Conservation (phyloP, 2,329 filamentous ascomycete species). For the Colletotrichum limetticola region DNA sequence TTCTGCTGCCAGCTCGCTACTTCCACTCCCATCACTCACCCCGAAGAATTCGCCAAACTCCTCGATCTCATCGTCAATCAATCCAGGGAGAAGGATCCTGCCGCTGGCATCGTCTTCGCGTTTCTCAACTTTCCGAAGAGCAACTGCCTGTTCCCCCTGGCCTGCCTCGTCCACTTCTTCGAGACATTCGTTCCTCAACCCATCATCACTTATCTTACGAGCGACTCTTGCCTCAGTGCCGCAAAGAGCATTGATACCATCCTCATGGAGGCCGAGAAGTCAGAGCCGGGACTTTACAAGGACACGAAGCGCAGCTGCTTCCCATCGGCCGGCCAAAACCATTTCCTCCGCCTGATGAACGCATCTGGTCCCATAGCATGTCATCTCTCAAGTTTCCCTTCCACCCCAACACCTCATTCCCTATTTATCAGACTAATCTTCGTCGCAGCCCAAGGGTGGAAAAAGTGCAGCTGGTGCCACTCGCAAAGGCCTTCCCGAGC, state of each 20-base stretch:
- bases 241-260: neutral
- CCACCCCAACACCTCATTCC: neutral
- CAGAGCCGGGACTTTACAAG: neutral
- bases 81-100: neutral
- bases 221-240: neutral
- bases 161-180: neutral
- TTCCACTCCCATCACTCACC: neutral
- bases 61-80: neutral
- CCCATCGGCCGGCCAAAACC: neutral
- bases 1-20: neutral
- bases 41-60: neutral
- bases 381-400: neutral
- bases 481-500: neutral
- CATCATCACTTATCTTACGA: neutral
- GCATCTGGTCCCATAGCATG: conserved; percentile 2
- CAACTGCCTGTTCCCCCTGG: neutral
- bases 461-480: neutral
- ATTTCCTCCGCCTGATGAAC: conserved; percentile 6
- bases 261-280: neutral
- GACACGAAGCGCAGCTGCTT: neutral
- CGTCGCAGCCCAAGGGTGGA: neutral
- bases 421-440: neutral
- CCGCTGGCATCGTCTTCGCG: neutral
- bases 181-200: neutral
- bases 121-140: neutral